Conservation (phyloP, 441 rosid species). For the Corymbia calophylla region DNA sequence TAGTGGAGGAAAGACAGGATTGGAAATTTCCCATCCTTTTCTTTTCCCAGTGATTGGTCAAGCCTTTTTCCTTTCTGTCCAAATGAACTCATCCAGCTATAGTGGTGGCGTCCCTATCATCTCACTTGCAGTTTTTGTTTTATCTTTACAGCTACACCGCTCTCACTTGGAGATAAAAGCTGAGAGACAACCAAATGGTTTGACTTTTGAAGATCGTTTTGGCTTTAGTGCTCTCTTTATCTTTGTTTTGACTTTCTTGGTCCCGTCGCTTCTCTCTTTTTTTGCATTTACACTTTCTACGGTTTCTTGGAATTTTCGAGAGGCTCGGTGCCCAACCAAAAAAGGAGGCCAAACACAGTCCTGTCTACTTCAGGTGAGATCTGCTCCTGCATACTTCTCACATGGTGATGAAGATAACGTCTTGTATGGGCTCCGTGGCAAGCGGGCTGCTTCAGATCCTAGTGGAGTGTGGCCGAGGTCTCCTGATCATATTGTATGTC, state of each 20-base stretch:
- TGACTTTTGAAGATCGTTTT: not conserved
- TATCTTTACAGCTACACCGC: not conserved
- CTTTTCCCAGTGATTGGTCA: not conserved
- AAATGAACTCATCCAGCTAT: not conserved
- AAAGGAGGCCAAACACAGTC: not conserved
- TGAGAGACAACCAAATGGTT: not conserved
- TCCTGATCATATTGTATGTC: not conserved
- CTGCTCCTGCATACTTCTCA: not conserved
- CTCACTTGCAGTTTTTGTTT: not conserved
- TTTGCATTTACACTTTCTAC: not conserved
- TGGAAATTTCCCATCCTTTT: not conserved
- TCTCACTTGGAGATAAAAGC: not conserved
- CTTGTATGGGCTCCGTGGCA: not conserved
- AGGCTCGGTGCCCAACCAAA: not conserved
- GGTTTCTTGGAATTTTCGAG: not conserved
- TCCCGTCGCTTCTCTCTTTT: not conserved
- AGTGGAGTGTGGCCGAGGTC: not conserved
- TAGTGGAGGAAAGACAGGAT: not conserved
- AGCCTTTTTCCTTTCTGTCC: not conserved
- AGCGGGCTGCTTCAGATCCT: not conserved
- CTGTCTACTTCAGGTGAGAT: not conserved
- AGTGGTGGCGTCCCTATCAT: not conserved
- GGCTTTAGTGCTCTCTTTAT: not conserved
- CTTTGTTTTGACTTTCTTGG: not conserved
- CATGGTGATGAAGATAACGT: not conserved